phyloP scores from a whole-genome alignment of 1,284 basidiomycete species.

The Moesziomyces aphidis region DNA sequence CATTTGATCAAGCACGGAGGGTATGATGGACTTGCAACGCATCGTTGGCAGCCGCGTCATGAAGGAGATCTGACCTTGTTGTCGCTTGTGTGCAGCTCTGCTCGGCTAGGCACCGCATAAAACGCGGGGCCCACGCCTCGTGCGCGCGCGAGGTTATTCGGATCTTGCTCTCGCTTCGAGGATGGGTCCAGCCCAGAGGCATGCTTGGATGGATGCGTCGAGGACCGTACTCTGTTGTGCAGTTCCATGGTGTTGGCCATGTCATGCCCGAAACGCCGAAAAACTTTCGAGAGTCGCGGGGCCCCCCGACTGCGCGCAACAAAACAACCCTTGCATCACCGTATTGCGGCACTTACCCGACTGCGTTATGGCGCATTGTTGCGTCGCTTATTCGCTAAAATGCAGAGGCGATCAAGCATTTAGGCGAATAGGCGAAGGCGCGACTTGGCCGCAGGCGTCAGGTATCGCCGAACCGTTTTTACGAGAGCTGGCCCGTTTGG shows the following conservation, averaged over 20 bases:
- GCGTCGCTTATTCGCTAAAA: neutral
- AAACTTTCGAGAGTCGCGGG: neutral
- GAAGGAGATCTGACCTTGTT: neutral
- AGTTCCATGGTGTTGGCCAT: neutral
- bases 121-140: neutral
- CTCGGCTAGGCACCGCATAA: neutral
- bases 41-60: neutral
- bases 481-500: neutral
- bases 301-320: neutral
- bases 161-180: neutral
- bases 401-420: neutral
- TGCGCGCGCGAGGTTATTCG: neutral
- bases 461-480: neutral
- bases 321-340: too few relatives aligned
- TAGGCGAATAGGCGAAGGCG: neutral
- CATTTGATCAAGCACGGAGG: neutral
- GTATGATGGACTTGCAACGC: neutral
- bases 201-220: neutral
- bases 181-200: neutral
- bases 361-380: neutral
- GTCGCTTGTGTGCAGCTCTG: neutral
- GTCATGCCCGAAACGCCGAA: neutral
- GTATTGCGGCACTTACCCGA: neutral
- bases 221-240: neutral
- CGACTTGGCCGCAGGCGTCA: neutral